Evolutionary conservation across 2,329 filamentous ascomycete genomes (phyloP).

Genomic region (Neocucurbitaria cava): DNA sequence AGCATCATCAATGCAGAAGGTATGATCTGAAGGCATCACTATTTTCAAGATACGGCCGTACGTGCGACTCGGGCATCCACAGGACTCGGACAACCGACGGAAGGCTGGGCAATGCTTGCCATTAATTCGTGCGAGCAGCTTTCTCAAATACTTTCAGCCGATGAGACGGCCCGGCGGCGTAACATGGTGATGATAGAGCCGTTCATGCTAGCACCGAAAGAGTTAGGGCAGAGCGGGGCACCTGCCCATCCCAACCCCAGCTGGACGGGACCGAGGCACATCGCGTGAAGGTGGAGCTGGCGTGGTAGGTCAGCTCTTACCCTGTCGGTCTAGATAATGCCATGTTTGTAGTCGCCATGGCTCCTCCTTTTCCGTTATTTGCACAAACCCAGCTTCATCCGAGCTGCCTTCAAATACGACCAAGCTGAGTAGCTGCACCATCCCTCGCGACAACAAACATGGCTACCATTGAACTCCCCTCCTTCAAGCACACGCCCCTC

Average conservation of each 20-base stretch:
- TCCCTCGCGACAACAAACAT: background rate
- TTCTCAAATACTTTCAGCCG: background rate
- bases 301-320: background rate
- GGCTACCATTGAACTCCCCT: conserved; percentile 35
- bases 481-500: conserved; percentile 47
- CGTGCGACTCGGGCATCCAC: background rate
- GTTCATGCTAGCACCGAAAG: background rate
- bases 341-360: background rate
- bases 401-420: background rate
- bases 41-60: background rate
- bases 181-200: background rate
- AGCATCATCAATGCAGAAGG: no score
- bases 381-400: background rate
- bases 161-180: background rate
- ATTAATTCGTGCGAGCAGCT: background rate
- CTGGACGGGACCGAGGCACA: background rate
- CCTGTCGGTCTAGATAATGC: no score
- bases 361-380: background rate
- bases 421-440: no score
- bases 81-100: background rate
- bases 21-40: background rate
- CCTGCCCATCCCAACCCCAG: no score
- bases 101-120: no score
- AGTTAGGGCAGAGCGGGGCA: background rate
- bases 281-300: background rate